Evolutionary conservation across 768 basidiomycete species (phyloP), one percentile per base, ranked within the genome.

Genomic region (Cyathus striatus): DNA sequence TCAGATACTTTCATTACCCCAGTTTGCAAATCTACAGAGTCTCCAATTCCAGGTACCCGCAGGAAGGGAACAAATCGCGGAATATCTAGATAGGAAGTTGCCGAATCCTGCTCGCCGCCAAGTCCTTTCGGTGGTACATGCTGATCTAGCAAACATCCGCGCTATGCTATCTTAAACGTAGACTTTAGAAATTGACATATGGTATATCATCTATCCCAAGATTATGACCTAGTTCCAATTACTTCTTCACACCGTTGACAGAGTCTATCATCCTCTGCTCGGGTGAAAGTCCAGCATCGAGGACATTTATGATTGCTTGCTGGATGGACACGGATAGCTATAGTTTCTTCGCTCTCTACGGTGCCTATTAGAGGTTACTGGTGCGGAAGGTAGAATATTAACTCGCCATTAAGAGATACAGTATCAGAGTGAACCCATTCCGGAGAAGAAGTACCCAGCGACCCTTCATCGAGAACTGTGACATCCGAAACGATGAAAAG

Each of bases 221-320:
- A n/a, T n/a, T n/a, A n/a, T 37, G 35, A 37, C 18, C 21, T 10
- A 3, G 12, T 23, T 20, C 38, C 26, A 21, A 66, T 27, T 18
- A 63, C 63, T 6, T 49, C 49, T 27, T 41, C 50, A 47, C 93
- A 96, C 50, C 93, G 74, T 16, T 46, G 46, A 61, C 93, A 95
- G 9, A 94, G 59, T 7, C 58, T 56, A 14, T 81, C 72, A 10
- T 68, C 59, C 30, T 67, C 57, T 9, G 58, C 50, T 12, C 83
- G 72, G 2, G 80, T 82, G 57, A 74, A 85, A 5, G 79, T 84
- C 92, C 94, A 96, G 60, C 95, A 98, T 13, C 94, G 77, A 18
- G 92, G 89, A 58, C 95, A 98, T 59, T 95, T 94, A 17, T 67
- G 55, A 40, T 62, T 47, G 3, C 60, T 64, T 9, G 90, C 78